These are phyloP conservation scores for Radiomyces spectabilis DNA, from an alignment of 192 early-diverging fungal species.

Conservation along the genomic window DNA sequence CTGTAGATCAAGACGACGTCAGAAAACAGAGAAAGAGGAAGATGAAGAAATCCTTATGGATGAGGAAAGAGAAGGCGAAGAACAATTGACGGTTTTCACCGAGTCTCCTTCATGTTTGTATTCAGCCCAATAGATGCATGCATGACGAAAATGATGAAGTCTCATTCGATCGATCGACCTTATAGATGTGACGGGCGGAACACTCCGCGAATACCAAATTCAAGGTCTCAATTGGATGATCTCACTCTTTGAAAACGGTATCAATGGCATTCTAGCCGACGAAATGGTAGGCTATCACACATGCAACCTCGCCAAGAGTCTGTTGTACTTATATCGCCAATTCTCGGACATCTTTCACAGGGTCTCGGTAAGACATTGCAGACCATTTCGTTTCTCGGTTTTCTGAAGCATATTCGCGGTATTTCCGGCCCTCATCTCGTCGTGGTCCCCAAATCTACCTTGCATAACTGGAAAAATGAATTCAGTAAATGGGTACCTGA, in stretches of 20 bases:
- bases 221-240: conserved; percentile 99
- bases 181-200: conserved; percentile 81
- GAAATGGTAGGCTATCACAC: conserved; percentile 79
- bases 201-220: conserved; percentile 91
- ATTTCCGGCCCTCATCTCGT: conserved; percentile 88
- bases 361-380: conserved; percentile 98
- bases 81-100: conserved; percentile 63
- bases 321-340: no score
- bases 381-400: conserved; percentile 94
- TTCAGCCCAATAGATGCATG: not conserved
- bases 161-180: no score
- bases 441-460: conserved; percentile 93
- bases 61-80: conserved; percentile 51
- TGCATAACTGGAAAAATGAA: conserved; percentile 95
- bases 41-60: conserved; percentile 89
- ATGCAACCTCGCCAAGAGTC: not conserved
- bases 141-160: not conserved
- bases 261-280: conserved; percentile 97
- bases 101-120: conserved; percentile 88
- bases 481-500: conserved; percentile 89
- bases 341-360: conserved; percentile 32
- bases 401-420: conserved; percentile 75
- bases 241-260: conserved; percentile 89
- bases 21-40: conserved; percentile 97
- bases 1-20: conserved; percentile 63